These are phyloP conservation scores for Poa pratensis DNA, from an alignment of 176 grass and related monocot genomes.

Conservation along the genomic window DNA sequence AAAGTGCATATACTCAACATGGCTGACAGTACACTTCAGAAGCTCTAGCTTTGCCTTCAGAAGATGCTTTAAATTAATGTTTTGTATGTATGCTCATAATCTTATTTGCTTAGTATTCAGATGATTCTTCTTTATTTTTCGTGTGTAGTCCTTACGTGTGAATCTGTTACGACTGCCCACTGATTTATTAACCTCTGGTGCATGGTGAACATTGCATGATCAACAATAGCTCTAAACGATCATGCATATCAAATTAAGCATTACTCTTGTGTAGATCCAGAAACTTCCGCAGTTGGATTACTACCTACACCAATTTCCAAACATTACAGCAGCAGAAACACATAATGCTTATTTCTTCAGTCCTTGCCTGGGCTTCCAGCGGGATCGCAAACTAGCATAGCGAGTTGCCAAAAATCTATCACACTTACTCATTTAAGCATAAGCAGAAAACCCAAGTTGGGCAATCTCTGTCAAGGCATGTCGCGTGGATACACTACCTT, in stretches of 20 bases:
- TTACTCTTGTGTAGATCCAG: neutral
- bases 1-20: neutral
- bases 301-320: slow-evolving; percentile 11
- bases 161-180: neutral
- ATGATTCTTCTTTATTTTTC: neutral
- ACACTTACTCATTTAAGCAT: too few relatives aligned
- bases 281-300: neutral
- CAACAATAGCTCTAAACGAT: neutral
- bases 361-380: slow-evolving; percentile 11
- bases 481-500: slow-evolving; percentile 31
- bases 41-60: neutral
- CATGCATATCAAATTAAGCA: neutral
- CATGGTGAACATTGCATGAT: neutral
- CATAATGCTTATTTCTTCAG: neutral
- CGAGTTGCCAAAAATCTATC: neutral
- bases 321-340: neutral
- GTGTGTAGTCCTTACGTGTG: neutral
- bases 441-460: slow-evolving; percentile 1
- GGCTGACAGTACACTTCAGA: neutral
- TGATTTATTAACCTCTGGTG: neutral
- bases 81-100: neutral
- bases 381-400: neutral
- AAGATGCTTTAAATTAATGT: neutral
- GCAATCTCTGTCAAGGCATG: slow-evolving; percentile 20
- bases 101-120: neutral